These are phyloP conservation scores for Trichoderma citrinoviride DNA, from an alignment of 2,329 filamentous ascomycete genomes.

Conservation along the genomic window DNA sequence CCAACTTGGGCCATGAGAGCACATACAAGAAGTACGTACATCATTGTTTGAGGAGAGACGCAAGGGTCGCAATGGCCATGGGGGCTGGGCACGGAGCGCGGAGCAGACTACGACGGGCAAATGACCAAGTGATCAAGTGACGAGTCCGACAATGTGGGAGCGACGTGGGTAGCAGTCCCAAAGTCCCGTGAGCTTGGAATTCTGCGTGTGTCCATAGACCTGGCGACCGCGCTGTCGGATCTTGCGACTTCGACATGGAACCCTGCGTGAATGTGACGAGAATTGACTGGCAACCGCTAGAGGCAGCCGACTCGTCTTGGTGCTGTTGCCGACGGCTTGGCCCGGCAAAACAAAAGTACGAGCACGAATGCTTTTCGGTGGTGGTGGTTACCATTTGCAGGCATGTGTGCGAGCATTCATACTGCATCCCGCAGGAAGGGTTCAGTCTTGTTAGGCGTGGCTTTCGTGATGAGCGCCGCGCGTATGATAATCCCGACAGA, in stretches of 20 bases:
- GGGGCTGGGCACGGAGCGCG: not conserved
- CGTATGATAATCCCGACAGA: not conserved
- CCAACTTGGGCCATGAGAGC: not conserved
- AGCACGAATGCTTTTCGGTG: not conserved
- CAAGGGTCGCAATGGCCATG: conserved; percentile 2
- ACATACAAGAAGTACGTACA: too few relatives aligned
- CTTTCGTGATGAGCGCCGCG: not conserved
- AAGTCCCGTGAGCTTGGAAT: conserved; percentile 9
- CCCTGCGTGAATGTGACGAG: not conserved
- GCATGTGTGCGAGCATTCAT: not conserved
- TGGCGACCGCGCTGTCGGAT: conserved; percentile 1
- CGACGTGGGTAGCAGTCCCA: not conserved
- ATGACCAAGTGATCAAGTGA: conserved; percentile 12
- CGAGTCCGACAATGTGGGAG: not conserved
- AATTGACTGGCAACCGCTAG: not conserved
- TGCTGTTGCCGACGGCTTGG: not conserved
- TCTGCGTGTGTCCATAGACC: not conserved
- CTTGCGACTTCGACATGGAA: not conserved
- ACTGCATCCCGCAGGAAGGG: not conserved
- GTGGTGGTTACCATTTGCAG: not conserved
- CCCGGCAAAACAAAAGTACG: not conserved
- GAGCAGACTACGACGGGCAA: not conserved
- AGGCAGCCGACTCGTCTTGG: not conserved
- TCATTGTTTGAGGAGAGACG: not conserved
- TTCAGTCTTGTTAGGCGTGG: not conserved